A percentile compares a stretch with the other conserved stretches of the same genome.
Conservation (phyloP, 208 protist genomes). For the Dictyostelium gargantuum region DNA sequence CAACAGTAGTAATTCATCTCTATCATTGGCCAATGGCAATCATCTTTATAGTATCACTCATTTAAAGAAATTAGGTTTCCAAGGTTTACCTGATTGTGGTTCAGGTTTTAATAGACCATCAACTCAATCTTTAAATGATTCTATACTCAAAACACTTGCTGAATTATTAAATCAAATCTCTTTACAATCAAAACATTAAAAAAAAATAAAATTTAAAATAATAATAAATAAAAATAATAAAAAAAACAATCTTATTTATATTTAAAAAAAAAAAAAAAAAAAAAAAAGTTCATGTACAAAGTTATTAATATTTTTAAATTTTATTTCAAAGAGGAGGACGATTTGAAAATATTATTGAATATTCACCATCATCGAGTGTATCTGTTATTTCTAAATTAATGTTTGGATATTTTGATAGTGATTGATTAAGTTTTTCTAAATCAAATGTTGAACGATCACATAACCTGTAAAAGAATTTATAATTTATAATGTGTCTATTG, state of each 20-base stretch:
- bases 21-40: not conserved
- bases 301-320: no score
- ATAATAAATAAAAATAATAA: not conserved
- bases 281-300: not conserved
- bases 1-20: not conserved
- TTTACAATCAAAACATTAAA: not conserved
- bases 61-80: slow-evolving; percentile 43
- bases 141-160: not conserved
- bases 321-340: no score
- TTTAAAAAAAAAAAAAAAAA: not conserved
- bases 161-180: slow-evolving; percentile 33
- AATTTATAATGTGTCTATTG: no score
- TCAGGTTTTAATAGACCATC: slow-evolving; percentile 22
- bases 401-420: no score
- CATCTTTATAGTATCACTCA: not conserved
- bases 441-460: no score
- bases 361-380: no score
- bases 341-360: no score
- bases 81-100: slow-evolving; percentile 50
- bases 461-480: no score
- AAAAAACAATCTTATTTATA: not conserved
- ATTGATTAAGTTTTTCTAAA: no score
- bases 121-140: slow-evolving; percentile 5
- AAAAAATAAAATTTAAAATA: not conserved
- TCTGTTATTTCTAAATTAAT: no score